These are phyloP conservation scores for Chlorella vulgaris DNA, from an alignment of 139 green algal species.

Conservation along the genomic window DNA sequence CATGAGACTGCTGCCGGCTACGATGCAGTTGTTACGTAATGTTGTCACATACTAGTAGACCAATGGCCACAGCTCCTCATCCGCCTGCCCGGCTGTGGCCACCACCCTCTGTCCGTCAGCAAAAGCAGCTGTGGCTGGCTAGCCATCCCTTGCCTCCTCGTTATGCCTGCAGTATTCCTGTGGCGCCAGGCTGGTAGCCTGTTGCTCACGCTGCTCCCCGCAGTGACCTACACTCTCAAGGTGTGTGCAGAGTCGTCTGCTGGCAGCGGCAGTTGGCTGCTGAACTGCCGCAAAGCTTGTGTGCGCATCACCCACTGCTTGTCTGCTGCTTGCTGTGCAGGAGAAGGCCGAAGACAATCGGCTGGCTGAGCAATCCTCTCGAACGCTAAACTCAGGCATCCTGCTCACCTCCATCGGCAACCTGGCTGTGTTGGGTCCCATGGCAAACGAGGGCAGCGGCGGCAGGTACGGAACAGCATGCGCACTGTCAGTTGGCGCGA, in stretches of 20 bases:
- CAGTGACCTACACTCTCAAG: slow-evolving; percentile 46
- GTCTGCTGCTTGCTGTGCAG: neutral
- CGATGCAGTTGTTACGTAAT: too few species aligned
- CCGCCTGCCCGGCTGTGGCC: neutral
- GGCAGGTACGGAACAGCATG: slow-evolving; percentile 16
- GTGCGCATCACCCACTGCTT: neutral
- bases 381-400: slow-evolving; percentile 39
- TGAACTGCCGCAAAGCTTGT: neutral
- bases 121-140: too few species aligned
- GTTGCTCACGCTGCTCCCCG: slow-evolving; percentile 47
- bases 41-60: too few species aligned
- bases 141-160: neutral
- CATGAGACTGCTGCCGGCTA: too few species aligned
- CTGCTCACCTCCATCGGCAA: slow-evolving; percentile 35
- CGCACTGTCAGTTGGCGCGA: neutral
- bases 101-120: too few species aligned
- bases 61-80: too few species aligned
- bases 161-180: slow-evolving; percentile 36
- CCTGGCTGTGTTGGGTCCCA: slow-evolving; percentile 34
- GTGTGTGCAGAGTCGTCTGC: slow-evolving; percentile 2
- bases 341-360: slow-evolving; percentile 21
- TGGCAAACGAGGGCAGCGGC: slow-evolving; percentile 20
- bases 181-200: slow-evolving; percentile 43
- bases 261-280: neutral
- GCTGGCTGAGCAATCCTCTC: slow-evolving; percentile 21